Evolutionary conservation across 2,329 filamentous ascomycete species (phyloP).

Genomic region (Xylariaceae sp.): DNA sequence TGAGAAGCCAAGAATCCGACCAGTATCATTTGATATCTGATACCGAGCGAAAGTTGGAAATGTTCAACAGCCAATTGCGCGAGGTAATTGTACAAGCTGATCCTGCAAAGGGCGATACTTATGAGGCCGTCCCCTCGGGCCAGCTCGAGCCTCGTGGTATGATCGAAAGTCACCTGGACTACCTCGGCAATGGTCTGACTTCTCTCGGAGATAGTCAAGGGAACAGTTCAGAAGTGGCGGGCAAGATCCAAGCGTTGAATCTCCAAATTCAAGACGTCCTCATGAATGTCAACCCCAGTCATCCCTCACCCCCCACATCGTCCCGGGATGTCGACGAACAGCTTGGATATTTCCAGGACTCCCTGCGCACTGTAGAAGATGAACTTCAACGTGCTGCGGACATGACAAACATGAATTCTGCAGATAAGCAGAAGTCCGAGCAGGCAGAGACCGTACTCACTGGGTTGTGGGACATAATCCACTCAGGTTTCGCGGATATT

Average conservation of each 20-base stretch:
- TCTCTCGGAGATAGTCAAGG: constrained; percentile 51
- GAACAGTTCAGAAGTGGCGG: constrained; percentile 38
- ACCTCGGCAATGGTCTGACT: constrained; percentile 59
- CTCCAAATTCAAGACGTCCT: constrained; percentile 55
- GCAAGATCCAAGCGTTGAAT: constrained; percentile 56
- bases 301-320: constrained; percentile 51
- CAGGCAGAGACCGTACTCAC: constrained; percentile 50
- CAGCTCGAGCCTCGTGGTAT: constrained; percentile 37
- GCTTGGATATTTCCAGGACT: constrained; percentile 58
- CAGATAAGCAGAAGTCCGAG: constrained; percentile 34
- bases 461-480: constrained; percentile 51
- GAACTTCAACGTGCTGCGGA: constrained; percentile 33
- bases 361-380: constrained; percentile 42
- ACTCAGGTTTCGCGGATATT: constrained; percentile 47
- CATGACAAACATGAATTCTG: constrained; percentile 20
- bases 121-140: constrained; percentile 33
- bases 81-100: constrained; percentile 59
- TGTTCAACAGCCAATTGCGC: constrained; percentile 58
- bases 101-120: constrained; percentile 43
- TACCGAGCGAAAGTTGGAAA: constrained; percentile 59
- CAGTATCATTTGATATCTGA: constrained; percentile 47
- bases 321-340: constrained; percentile 58
- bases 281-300: constrained; percentile 35
- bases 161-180: constrained; percentile 56
- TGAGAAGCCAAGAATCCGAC: constrained; percentile 28